These are phyloP conservation scores for Fusarium caatingaense DNA, from an alignment of 2,329 filamentous ascomycete genomes.

Conservation along the genomic window DNA sequence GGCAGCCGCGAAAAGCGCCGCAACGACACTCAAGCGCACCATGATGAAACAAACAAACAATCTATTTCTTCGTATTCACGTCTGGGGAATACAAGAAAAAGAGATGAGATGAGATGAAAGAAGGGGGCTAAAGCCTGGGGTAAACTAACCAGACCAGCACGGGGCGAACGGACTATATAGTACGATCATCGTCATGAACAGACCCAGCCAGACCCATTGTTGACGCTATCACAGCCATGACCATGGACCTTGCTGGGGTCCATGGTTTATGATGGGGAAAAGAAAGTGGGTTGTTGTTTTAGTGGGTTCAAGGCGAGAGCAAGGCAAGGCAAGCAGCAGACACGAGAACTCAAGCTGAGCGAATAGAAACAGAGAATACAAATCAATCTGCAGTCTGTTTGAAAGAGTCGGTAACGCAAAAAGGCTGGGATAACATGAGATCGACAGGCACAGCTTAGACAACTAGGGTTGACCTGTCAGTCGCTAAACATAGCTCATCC, in stretches of 20 bases:
- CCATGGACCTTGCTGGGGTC: constrained; percentile 1
- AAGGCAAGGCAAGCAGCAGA: constrained; percentile 3
- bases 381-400: background rate
- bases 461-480: background rate
- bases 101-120: background rate
- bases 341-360: constrained; percentile 5
- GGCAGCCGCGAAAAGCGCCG: constrained; percentile 52
- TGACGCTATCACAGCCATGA: constrained; percentile 1
- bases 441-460: constrained; percentile 28
- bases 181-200: constrained; percentile 24
- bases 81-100: constrained; percentile 2
- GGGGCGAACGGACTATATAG: constrained; percentile 24
- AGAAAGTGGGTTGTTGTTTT: constrained; percentile 22
- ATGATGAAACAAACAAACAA: constrained; percentile 42
- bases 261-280: background rate
- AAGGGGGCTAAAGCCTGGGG: constrained; percentile 8
- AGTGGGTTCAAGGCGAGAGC: background rate
- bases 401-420: constrained; percentile 1
- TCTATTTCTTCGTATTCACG: constrained; percentile 24
- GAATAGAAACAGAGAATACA: background rate
- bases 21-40: constrained; percentile 51
- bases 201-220: constrained; percentile 6
- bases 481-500: constrained; percentile 33
- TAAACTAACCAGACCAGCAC: background rate
- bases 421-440: constrained; percentile 15